Evolutionary conservation across 495 filamentous ascomycete species (phyloP).

Genomic region (Talaromyces wortmannii): DNA sequence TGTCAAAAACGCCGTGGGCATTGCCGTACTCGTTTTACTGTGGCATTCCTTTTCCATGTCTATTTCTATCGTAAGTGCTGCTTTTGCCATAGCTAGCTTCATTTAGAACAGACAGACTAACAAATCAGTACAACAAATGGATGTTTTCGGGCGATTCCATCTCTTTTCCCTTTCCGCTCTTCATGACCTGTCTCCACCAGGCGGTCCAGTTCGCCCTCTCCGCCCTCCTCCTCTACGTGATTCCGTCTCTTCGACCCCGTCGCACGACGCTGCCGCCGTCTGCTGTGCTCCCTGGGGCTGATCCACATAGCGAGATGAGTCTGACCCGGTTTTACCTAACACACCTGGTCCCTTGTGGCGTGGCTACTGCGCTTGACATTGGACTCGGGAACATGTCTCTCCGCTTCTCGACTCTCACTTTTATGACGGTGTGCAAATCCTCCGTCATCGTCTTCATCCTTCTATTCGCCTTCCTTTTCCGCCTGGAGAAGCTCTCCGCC

Average conservation of each 20-base stretch:
- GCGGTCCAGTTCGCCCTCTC: conserved; percentile 76
- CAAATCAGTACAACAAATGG: conserved; percentile 80
- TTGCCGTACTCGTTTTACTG: conserved; percentile 61
- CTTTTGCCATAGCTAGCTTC: neutral
- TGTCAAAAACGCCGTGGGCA: conserved; percentile 52
- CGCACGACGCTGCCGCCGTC: conserved; percentile 14
- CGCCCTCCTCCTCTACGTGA: conserved; percentile 60
- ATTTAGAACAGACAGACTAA: neutral
- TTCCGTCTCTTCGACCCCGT: conserved; percentile 67
- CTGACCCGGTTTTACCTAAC: conserved; percentile 73
- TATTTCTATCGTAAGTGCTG: conserved; percentile 65
- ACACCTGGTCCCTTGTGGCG: conserved; percentile 72
- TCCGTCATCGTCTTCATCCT: conserved; percentile 78
- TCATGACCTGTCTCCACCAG: conserved; percentile 81
- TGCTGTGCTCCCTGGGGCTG: conserved; percentile 37
- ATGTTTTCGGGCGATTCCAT: conserved; percentile 70
- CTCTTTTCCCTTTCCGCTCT: conserved; percentile 76
- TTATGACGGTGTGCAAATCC: conserved; percentile 92
- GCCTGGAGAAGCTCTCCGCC: conserved; percentile 69
- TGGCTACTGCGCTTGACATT: conserved; percentile 79
- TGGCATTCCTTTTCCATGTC: conserved; percentile 82
- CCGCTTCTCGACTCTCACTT: conserved; percentile 77
- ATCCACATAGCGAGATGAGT: conserved; percentile 48
- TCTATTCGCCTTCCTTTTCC: conserved; percentile 77
- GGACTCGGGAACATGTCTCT: conserved; percentile 79